Evolutionary conservation across 345 rosid genomes (phyloP), one percentile per base, ranked within the genome.

Genomic region (Syzygium grande): DNA sequence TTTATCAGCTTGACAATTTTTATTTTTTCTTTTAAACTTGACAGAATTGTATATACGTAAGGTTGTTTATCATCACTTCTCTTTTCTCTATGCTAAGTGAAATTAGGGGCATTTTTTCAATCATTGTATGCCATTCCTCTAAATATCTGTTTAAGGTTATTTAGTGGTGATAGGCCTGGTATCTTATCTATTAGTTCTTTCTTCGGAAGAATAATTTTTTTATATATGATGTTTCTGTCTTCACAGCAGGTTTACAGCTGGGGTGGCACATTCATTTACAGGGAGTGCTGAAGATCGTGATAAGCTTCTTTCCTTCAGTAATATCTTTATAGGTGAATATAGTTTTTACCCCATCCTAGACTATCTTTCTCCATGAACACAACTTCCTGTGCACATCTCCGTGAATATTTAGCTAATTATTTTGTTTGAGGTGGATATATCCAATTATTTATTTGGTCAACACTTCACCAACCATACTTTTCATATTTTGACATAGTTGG

Each of bases 231-330:
- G 49, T 73, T 73, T 19, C 27, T 2, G 0, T 73, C 83, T 73
- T 19, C 4, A 38, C 21, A 73, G n/a, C 90, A 98, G 99, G 90
- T 96, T 98, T 90, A 88, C 85, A 59, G 98, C 92, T 87, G 99
- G 97, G 84, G 98, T 96, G 86, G 89, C 97, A 80, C 99, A 96
- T 96, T 98, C 99, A 29, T 96, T 98, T 91, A 96, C 99, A 8
- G 99, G 94, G 68, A 94, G 92, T 87, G 94, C 97, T 23, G 93
- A 90, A 89, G 98, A 96, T 80, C 91, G 95, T 6, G 93, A 95
- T 87, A 94, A 93, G 92, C 95, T 98, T 92, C 97, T 98, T 88
- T 90, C 96, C 87, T 95, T 96, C 85, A 89, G 55, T 51, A 94
- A 95, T 84, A 90, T 96, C 93, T 98, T 93, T 88, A 91, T 95